phyloP scores from a whole-genome alignment of 352 stramenopile species.

The Pythium dissotocum region DNA sequence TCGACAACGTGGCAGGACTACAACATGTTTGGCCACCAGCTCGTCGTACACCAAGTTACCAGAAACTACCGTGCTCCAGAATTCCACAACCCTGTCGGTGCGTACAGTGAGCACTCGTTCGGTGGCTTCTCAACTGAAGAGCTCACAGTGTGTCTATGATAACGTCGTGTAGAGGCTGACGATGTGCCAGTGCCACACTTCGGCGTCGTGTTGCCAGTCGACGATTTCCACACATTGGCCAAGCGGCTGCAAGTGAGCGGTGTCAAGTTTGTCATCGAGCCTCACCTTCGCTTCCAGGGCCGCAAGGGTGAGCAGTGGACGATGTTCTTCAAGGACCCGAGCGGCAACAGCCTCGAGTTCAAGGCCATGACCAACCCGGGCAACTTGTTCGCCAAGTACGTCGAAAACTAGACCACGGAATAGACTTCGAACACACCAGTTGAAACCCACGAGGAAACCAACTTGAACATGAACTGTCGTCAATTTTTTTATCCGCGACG shows the following conservation, averaged over 20 bases:
- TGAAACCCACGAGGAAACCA: no score
- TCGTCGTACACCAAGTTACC: slow-evolving; percentile 90
- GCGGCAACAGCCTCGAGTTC: slow-evolving; percentile 98
- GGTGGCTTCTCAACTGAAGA: background rate
- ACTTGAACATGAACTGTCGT: no score
- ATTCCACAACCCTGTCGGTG: slow-evolving; percentile 95
- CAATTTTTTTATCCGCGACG: background rate
- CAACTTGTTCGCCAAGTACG: slow-evolving; percentile 99
- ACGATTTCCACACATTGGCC: slow-evolving; percentile 91
- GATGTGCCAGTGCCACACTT: slow-evolving; percentile 98
- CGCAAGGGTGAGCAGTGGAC: slow-evolving; percentile 97
- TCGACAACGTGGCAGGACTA: slow-evolving; percentile 94
- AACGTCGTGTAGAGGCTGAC: slow-evolving; percentile 76
- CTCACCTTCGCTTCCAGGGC: slow-evolving; percentile 93
- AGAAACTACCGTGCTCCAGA: slow-evolving; percentile 92
- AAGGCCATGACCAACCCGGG: slow-evolving; percentile 97
- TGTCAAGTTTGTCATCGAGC: slow-evolving; percentile 96
- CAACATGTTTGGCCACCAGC: slow-evolving; percentile 88
- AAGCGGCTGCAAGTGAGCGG: slow-evolving; percentile 70
- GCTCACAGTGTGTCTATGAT: background rate
- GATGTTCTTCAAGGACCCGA: slow-evolving; percentile 99
- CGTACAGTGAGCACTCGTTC: slow-evolving; percentile 11
- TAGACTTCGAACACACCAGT: no score
- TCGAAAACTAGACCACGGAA: slow-evolving; percentile 49
- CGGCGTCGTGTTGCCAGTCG: slow-evolving; percentile 91